phyloP scores from a whole-genome alignment of 805 yeast species.

The Yarrowia phangngaensis region DNA sequence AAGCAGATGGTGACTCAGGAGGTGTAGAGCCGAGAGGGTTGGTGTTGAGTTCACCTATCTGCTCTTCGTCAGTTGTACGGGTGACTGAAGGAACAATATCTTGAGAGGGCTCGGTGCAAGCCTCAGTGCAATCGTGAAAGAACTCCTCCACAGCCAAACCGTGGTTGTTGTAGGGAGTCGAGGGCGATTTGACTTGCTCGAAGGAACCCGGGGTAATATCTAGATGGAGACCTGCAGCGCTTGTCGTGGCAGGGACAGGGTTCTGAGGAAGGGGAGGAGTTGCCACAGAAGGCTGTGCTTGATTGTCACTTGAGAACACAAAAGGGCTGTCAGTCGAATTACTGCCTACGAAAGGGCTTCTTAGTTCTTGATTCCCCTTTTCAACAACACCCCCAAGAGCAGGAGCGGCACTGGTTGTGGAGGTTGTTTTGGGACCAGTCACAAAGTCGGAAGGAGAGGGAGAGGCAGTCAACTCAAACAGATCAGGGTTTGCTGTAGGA shows the following conservation, averaged over 20 bases:
- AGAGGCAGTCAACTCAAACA: conserved; percentile 12
- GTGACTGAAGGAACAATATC: conserved; percentile 15
- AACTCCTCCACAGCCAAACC: conserved; percentile 20
- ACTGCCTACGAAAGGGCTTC: conserved; percentile 8
- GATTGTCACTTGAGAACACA: no score
- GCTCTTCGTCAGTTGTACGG: conserved; percentile 9
- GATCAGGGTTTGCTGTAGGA: conserved; percentile 11
- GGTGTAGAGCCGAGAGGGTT: conserved; percentile 16
- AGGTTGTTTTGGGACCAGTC: conserved; percentile 21
- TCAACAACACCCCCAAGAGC: conserved; percentile 16
- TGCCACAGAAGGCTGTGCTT: no score
- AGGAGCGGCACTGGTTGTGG: conserved; percentile 22
- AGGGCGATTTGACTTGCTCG: conserved; percentile 23
- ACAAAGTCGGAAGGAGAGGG: conserved; percentile 17
- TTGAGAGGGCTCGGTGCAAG: conserved; percentile 18
- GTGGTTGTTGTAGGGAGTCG: conserved; percentile 23
- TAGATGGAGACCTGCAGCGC: conserved; percentile 9
- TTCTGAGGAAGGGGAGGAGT: no score
- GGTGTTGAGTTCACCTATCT: conserved; percentile 2
- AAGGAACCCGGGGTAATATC: conserved; percentile 12
- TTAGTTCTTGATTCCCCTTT: not conserved
- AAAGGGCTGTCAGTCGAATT: conserved; percentile 17
- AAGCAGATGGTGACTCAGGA: conserved; percentile 18
- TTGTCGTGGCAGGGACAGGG: no score
- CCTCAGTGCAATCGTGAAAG: conserved; percentile 22